Evolutionary conservation across 176 grass and related monocot species (phyloP).

Genomic region (Alopecurus myosuroides): DNA sequence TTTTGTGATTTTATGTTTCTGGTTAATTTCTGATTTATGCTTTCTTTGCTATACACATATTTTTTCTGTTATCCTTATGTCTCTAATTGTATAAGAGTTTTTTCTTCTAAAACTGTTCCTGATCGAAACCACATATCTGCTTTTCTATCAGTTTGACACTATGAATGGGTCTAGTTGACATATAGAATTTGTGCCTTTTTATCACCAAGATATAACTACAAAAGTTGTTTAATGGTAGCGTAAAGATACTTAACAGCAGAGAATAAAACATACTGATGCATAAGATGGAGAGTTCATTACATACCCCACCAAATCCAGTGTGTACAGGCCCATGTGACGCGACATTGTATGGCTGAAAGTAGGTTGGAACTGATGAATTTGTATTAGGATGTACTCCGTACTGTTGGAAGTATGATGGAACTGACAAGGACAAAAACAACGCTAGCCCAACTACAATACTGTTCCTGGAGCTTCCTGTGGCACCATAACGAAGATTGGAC

Average conservation of each 20-base stretch:
- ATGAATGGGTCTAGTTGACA: background rate
- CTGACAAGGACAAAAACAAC: conserved; percentile 83
- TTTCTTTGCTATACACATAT: background rate
- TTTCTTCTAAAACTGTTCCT: background rate
- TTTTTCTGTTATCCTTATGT: background rate
- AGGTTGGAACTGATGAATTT: conserved; percentile 76
- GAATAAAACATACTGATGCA: background rate
- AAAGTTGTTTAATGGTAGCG: background rate
- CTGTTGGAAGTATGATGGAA: conserved; percentile 94
- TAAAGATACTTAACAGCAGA: background rate
- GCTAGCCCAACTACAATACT: conserved; percentile 86
- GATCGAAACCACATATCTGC: background rate
- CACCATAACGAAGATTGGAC: conserved; percentile 95
- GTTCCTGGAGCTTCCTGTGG: conserved; percentile 93
- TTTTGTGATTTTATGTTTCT: background rate
- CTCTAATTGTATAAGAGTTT: background rate
- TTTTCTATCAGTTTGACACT: background rate
- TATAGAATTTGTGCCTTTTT: background rate
- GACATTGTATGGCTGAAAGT: conserved; percentile 83
- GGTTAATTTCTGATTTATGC: background rate
- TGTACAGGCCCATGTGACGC: conserved; percentile 90
- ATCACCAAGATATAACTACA: background rate
- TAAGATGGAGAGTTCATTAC: conserved; percentile 26
- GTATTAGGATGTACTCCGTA: conserved; percentile 53
- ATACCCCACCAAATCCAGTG: conserved; percentile 71